These are phyloP conservation scores for Barnettozyma californica DNA, from an alignment of 805 yeast genomes.

Conservation along the genomic window DNA sequence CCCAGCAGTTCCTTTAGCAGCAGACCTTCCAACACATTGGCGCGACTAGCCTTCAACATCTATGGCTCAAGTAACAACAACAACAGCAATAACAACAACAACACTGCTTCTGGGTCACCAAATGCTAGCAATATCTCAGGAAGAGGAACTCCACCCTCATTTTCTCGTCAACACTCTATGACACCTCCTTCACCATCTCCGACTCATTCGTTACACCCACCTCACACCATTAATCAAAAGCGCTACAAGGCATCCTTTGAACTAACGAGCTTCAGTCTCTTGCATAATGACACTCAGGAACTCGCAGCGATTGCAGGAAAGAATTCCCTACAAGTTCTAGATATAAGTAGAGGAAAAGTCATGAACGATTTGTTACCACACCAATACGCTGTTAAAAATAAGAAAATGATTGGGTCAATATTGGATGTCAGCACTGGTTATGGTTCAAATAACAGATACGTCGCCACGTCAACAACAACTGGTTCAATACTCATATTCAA, in stretches of 20 bases:
- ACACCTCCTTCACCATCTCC: constrained; percentile 2
- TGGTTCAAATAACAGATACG: constrained; percentile 31
- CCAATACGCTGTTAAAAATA: constrained; percentile 25
- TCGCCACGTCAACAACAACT: constrained; percentile 42
- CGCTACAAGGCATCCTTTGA: constrained; percentile 30
- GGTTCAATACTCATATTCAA: constrained; percentile 39
- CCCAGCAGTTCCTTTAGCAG: constrained; percentile 12
- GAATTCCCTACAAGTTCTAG: constrained; percentile 34
- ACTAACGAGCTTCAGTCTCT: constrained; percentile 17
- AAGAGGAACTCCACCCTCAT: constrained; percentile 9
- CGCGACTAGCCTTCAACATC: constrained; percentile 55
- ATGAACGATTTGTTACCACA: constrained; percentile 32
- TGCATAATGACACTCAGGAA: constrained; percentile 19
- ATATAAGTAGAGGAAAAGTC: constrained; percentile 28
- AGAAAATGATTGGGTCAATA: constrained; percentile 34
- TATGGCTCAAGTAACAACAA: constrained; percentile 35
- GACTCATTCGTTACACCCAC: background rate
- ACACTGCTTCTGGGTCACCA: constrained; percentile 15
- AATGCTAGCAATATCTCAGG: constrained; percentile 7
- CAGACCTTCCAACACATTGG: constrained; percentile 29
- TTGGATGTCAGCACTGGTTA: constrained; percentile 41
- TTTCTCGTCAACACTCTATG: background rate
- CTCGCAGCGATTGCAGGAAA: constrained; percentile 38
- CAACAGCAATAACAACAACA: background rate
- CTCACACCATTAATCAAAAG: constrained; percentile 12